phyloP scores from a whole-genome alignment of 2,329 filamentous ascomycete species.

The Fusarium sp. region DNA sequence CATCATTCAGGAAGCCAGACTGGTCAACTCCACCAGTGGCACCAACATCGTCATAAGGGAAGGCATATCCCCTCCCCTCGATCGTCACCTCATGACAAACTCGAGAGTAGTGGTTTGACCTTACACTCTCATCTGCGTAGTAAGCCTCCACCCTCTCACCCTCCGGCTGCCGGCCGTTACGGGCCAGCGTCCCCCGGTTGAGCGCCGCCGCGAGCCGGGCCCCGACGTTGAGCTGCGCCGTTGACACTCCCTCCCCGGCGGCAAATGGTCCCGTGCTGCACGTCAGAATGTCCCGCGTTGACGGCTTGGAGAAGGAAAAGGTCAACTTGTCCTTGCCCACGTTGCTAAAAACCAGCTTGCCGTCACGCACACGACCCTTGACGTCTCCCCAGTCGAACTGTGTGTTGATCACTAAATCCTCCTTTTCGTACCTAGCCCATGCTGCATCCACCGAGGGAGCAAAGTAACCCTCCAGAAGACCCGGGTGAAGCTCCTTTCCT shows the following conservation, averaged over 20 bases:
- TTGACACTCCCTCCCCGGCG: constrained; percentile 50
- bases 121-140: constrained; percentile 57
- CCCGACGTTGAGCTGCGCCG: constrained; percentile 71
- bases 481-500: constrained; percentile 57
- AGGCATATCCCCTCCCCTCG: constrained; percentile 74
- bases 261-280: constrained; percentile 69
- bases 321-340: constrained; percentile 50
- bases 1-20: constrained; percentile 71
- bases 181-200: constrained; percentile 77
- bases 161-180: constrained; percentile 63
- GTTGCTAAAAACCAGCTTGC: constrained; percentile 55
- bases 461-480: constrained; percentile 64
- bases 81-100: constrained; percentile 72
- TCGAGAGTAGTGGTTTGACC: constrained; percentile 76
- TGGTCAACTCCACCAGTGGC: constrained; percentile 67
- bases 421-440: constrained; percentile 61
- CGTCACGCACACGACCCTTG: constrained; percentile 56
- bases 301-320: constrained; percentile 58
- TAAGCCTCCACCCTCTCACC: constrained; percentile 62
- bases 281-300: constrained; percentile 62
- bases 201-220: constrained; percentile 82
- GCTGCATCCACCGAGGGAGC: constrained; percentile 62
- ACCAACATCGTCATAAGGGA: constrained; percentile 78
- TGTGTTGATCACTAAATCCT: constrained; percentile 64
- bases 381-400: constrained; percentile 65